Evolutionary conservation across 2,329 filamentous ascomycete genomes (phyloP).

Genomic region (Neospermospora avenae): DNA sequence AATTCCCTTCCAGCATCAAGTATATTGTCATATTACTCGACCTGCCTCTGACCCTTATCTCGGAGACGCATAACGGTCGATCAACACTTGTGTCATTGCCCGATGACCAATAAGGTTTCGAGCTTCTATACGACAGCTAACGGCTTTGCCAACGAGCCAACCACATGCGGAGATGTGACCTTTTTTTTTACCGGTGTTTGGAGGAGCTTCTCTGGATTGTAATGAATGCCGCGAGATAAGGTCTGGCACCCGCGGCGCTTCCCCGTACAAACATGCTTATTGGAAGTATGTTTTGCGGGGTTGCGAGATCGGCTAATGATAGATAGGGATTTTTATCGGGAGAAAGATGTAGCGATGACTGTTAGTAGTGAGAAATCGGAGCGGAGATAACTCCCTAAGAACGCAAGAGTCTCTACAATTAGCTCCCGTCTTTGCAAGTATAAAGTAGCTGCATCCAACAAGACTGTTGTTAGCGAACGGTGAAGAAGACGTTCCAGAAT

Average conservation of each 20-base stretch:
- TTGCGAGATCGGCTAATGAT: not conserved
- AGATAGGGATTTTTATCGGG: slow-evolving; percentile 2
- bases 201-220: not conserved
- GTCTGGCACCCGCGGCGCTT: slow-evolving; percentile 2
- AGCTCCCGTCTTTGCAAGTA: no score
- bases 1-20: not conserved
- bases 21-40: not conserved
- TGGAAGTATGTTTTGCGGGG: slow-evolving; percentile 2
- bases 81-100: not conserved
- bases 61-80: not conserved
- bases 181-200: not conserved
- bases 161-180: not conserved
- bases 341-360: not conserved
- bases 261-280: not conserved
- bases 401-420: no score
- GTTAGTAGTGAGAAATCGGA: not conserved
- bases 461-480: not conserved
- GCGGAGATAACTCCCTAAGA: not conserved
- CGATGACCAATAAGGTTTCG: not conserved
- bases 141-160: slow-evolving; percentile 1
- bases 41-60: slow-evolving; percentile 7
- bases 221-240: slow-evolving; percentile 8
- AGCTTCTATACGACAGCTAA: not conserved
- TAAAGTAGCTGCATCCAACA: no score
- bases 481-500: no score